phyloP scores from a whole-genome alignment of 2,329 filamentous ascomycete genomes.

The Mollisiaceae sp. region DNA sequence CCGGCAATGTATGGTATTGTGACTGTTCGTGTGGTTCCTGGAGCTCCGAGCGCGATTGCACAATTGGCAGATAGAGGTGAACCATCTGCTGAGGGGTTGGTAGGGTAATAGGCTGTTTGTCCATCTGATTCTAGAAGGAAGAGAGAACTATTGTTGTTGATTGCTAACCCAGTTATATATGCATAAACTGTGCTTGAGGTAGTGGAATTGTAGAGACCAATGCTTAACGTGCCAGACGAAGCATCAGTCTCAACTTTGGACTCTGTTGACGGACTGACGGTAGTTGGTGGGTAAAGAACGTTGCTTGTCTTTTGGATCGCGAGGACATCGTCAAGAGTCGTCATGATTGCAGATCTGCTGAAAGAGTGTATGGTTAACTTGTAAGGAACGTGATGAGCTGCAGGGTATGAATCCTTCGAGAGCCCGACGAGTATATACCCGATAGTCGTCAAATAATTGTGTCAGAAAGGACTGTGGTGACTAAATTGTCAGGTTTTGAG shows the following conservation, averaged over 20 bases:
- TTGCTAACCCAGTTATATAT: constrained; percentile 71
- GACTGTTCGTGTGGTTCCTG: constrained; percentile 63
- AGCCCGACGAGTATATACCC: background rate
- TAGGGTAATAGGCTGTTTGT: constrained; percentile 66
- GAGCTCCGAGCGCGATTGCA: constrained; percentile 67
- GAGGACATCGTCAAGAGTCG: constrained; percentile 30
- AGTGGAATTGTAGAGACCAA: constrained; percentile 72
- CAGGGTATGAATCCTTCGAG: background rate
- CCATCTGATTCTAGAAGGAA: constrained; percentile 72
- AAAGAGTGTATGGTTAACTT: constrained; percentile 13
- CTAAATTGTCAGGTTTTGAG: background rate
- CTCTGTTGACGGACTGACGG: constrained; percentile 10
- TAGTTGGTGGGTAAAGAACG: constrained; percentile 24
- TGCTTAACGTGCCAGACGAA: constrained; percentile 51
- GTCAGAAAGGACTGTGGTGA: constrained; percentile 2
- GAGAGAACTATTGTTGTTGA: constrained; percentile 62
- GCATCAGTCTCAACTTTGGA: constrained; percentile 7
- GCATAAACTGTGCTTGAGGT: constrained; percentile 65
- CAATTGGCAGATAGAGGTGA: constrained; percentile 60
- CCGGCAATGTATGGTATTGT: constrained; percentile 74
- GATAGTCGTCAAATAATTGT: background rate
- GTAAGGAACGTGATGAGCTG: constrained; percentile 8
- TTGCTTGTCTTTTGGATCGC: constrained; percentile 23
- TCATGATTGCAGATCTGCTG: constrained; percentile 23
- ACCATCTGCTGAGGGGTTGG: constrained; percentile 57